Percentiles rank a stretch among this genome's conserved stretches.
phyloP scores from a whole-genome alignment of 1,139 yeast genomes.

The Hyphopichia pseudoburtonii region DNA sequence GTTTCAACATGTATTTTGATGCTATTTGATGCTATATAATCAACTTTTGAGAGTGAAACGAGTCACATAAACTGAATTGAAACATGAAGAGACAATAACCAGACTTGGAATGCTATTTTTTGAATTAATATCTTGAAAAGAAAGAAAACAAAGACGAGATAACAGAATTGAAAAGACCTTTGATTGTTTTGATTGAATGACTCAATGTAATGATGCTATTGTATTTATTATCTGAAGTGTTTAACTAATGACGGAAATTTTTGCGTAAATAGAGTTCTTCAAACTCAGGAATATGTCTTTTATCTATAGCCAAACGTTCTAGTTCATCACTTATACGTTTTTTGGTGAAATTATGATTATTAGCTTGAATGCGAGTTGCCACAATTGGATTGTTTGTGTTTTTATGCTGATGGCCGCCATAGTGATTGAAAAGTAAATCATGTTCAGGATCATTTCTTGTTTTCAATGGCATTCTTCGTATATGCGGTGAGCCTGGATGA shows the following conservation, averaged over 20 bases:
- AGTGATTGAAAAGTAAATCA: conserved; percentile 10
- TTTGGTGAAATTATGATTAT: conserved; percentile 17
- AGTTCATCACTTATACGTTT: conserved; percentile 46
- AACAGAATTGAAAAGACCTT: background rate
- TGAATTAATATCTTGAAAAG: too few relatives aligned
- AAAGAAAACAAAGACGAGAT: background rate
- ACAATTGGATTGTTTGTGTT: conserved; percentile 5
- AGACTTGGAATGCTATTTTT: too few relatives aligned
- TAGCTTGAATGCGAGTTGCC: conserved; percentile 15
- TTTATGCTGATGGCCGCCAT: conserved; percentile 8
- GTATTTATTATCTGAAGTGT: too few relatives aligned
- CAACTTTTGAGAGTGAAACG: too few relatives aligned
- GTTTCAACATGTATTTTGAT: too few relatives aligned
- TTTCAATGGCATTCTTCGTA: conserved; percentile 36
- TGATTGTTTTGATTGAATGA: background rate
- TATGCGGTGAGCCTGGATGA: conserved; percentile 6
- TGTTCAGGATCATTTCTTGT: conserved; percentile 31
- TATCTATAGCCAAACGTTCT: conserved; percentile 39
- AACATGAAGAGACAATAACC: too few relatives aligned
- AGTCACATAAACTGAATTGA: too few relatives aligned
- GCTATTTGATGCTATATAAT: too few relatives aligned
- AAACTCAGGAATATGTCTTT: conserved; percentile 43
- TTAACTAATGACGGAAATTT: conserved; percentile 25
- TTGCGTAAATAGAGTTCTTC: conserved; percentile 40
- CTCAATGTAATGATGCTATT: too few relatives aligned